Conservation (phyloP, 352 stramenopile species). For the Globisporangium splendens region DNA sequence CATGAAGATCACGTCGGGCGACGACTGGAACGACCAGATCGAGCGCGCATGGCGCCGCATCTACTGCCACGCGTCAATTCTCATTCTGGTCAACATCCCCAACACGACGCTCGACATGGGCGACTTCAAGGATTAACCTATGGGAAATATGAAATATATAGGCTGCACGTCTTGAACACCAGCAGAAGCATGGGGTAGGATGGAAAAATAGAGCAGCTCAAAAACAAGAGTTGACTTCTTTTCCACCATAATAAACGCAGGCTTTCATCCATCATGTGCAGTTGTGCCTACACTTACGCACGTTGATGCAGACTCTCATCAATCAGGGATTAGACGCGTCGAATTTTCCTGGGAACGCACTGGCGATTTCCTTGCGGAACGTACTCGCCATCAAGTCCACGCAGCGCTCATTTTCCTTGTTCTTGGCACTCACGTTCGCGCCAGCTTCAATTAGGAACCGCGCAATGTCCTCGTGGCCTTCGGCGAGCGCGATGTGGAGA, state of each 20-base stretch:
- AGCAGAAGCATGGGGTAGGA: slow-evolving; percentile 13
- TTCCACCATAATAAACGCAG: neutral
- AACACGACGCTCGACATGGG: slow-evolving; percentile 42
- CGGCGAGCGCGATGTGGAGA: slow-evolving; percentile 60
- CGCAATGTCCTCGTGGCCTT: slow-evolving; percentile 63
- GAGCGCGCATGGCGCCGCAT: slow-evolving; percentile 55
- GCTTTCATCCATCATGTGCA: neutral
- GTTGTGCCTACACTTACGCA: neutral
- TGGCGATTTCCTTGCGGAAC: slow-evolving; percentile 25
- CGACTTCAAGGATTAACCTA: slow-evolving; percentile 20
- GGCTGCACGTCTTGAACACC: neutral
- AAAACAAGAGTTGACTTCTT: neutral
- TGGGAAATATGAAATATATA: no score
- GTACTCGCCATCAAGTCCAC: slow-evolving; percentile 43
- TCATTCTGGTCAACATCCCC: slow-evolving; percentile 66
- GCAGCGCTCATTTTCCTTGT: slow-evolving; percentile 53
- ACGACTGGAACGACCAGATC: slow-evolving; percentile 43
- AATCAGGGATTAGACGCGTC: neutral
- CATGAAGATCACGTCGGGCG: slow-evolving; percentile 47
- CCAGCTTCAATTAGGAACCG: slow-evolving; percentile 55
- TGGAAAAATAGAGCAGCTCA: neutral
- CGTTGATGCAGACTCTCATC: neutral
- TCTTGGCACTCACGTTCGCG: slow-evolving; percentile 48
- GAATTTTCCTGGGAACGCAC: neutral
- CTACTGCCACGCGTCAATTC: slow-evolving; percentile 53